Conservation (phyloP, 192 early-diverging fungal species). For the Coemansia sp. region DNA sequence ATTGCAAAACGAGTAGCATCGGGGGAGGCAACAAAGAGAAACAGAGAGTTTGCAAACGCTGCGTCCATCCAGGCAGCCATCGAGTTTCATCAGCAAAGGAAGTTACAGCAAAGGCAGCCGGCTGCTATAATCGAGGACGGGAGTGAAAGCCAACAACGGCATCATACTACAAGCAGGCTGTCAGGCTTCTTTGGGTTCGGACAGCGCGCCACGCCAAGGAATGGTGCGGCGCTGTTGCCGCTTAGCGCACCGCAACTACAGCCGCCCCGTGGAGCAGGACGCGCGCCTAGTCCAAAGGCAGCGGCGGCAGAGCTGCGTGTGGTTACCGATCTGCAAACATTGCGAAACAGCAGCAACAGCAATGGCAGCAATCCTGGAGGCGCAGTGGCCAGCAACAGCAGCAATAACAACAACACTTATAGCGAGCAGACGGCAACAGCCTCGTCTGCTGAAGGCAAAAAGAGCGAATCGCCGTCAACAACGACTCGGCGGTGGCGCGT, state of each 20-base stretch:
- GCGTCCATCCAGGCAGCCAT: slow-evolving; percentile 48
- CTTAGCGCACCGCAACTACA: slow-evolving; percentile 15
- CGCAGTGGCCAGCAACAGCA: neutral
- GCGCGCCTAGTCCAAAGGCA: neutral
- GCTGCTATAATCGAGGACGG: neutral
- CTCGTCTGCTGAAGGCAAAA: neutral
- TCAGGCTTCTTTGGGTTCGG: slow-evolving; percentile 56
- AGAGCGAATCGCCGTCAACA: slow-evolving; percentile 4
- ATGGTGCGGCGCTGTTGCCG: slow-evolving; percentile 1
- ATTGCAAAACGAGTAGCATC: slow-evolving; percentile 36
- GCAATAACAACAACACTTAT: too few relatives aligned
- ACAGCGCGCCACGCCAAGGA: slow-evolving; percentile 12
- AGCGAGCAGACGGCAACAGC: slow-evolving; percentile 16
- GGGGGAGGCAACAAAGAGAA: neutral
- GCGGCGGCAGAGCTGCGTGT: slow-evolving; percentile 24
- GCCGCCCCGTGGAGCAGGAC: neutral
- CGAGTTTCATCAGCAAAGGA: slow-evolving; percentile 48
- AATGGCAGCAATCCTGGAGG: neutral
- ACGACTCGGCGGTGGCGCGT: neutral
- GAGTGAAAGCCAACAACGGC: neutral
- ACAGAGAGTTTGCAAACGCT: slow-evolving; percentile 11
- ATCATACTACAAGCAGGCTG: slow-evolving; percentile 30
- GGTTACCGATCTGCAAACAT: slow-evolving; percentile 37
- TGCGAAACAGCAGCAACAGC: slow-evolving; percentile 34
- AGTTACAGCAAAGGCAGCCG: slow-evolving; percentile 31